A percentile compares a stretch with the other conserved stretches of the same genome.
phyloP scores from a whole-genome alignment of 2,329 filamentous ascomycete genomes.

The Aspergillus aculeatinus region DNA sequence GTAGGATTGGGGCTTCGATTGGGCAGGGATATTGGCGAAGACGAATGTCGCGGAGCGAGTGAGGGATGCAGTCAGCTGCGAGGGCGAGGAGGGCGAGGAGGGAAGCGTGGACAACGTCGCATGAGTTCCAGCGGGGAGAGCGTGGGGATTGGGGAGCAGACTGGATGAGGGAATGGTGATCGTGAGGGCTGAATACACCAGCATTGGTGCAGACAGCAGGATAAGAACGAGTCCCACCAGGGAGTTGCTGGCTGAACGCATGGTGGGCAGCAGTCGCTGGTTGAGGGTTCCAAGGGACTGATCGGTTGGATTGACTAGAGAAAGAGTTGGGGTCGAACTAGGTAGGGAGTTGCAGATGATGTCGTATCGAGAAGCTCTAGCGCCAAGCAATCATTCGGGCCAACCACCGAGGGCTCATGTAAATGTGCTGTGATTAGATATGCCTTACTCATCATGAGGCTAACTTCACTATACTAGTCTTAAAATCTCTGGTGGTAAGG shows the following conservation, averaged over 20 bases:
- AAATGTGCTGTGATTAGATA: neutral
- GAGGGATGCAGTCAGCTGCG: constrained; percentile 58
- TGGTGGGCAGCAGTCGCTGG: constrained; percentile 2
- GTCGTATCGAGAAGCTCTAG: neutral
- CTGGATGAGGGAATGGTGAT: constrained; percentile 44
- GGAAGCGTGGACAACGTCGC: constrained; percentile 50
- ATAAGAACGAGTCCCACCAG: constrained; percentile 18
- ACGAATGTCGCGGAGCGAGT: constrained; percentile 68
- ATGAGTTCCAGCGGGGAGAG: constrained; percentile 49
- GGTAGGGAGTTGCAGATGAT: neutral
- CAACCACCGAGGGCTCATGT: too few relatives aligned
- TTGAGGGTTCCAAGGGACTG: too few relatives aligned
- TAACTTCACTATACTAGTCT: too few relatives aligned
- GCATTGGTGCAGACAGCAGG: constrained; percentile 18
- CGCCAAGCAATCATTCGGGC: neutral
- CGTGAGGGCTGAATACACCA: constrained; percentile 32
- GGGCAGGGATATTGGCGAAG: constrained; percentile 66
- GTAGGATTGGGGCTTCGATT: constrained; percentile 56
- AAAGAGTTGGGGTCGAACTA: neutral
- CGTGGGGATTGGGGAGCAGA: constrained; percentile 45
- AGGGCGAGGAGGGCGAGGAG: constrained; percentile 25
- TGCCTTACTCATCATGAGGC: too few relatives aligned
- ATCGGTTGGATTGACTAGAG: neutral
- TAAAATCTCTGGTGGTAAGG: too few relatives aligned
- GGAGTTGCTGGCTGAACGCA: constrained; percentile 16